Evolutionary conservation across 2,329 filamentous ascomycete species (phyloP).

Genomic region (Stenocarpella maydis): DNA sequence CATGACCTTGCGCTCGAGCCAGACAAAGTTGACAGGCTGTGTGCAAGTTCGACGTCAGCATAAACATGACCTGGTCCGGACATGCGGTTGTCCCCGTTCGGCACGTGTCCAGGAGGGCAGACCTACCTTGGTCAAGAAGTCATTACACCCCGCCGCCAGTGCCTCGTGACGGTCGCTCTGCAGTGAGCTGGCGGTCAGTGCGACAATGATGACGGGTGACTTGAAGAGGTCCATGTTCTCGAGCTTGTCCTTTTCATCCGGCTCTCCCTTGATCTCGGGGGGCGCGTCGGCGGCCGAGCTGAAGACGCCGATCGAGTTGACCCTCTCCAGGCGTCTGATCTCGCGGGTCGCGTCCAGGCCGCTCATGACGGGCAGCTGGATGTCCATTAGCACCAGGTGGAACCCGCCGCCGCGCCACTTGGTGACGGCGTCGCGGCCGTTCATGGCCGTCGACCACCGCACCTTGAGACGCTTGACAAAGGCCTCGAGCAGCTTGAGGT

Average conservation of each 20-base stretch:
- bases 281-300: slow-evolving; percentile 66
- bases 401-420: slow-evolving; percentile 95
- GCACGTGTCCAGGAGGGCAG: neutral
- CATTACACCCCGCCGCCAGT: slow-evolving; percentile 93
- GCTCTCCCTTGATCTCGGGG: slow-evolving; percentile 54
- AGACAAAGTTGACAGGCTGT: slow-evolving; percentile 95
- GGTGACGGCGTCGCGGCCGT: slow-evolving; percentile 88
- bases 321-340: slow-evolving; percentile 85
- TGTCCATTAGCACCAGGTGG: slow-evolving; percentile 97
- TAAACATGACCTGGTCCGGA: slow-evolving; percentile 9
- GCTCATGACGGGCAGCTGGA: slow-evolving; percentile 96
- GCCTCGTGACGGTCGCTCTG: slow-evolving; percentile 97
- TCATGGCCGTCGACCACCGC: slow-evolving; percentile 96
- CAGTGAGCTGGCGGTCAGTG: slow-evolving; percentile 90
- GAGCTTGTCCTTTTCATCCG: slow-evolving; percentile 73
- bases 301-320: slow-evolving; percentile 94
- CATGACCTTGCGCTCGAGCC: slow-evolving; percentile 96
- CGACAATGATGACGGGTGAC: slow-evolving; percentile 96
- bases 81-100: neutral
- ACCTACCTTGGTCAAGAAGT: slow-evolving; percentile 94
- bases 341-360: slow-evolving; percentile 94
- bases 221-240: slow-evolving; percentile 80
- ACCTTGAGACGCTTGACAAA: slow-evolving; percentile 97
- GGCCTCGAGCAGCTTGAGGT: slow-evolving; percentile 88
- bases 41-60: slow-evolving; percentile 48